These are phyloP conservation scores for Glutinoglossum americanum DNA, from an alignment of 495 filamentous ascomycete genomes.

Conservation along the genomic window DNA sequence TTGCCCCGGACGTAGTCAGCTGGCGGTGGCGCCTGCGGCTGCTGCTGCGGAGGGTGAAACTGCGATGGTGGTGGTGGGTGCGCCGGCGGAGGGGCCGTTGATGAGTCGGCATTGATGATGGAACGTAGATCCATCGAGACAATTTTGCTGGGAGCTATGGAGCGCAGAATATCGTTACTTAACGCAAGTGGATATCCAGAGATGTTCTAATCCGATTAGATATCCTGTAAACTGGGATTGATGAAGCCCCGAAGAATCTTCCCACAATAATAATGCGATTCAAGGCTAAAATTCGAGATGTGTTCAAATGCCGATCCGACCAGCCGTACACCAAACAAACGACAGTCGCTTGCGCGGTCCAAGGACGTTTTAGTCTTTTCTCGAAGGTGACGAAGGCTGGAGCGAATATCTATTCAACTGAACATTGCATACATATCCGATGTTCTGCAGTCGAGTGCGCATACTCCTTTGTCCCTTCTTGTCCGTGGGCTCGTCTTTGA, in stretches of 20 bases:
- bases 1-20: background rate
- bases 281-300: background rate
- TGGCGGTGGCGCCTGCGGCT: background rate
- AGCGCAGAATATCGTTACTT: background rate
- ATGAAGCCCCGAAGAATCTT: background rate
- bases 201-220: background rate
- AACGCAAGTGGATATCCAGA: background rate
- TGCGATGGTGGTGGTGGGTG: slow-evolving; percentile 11
- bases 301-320: slow-evolving; percentile 1
- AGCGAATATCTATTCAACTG: background rate
- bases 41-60: background rate
- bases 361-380: background rate
- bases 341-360: background rate
- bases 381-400: background rate
- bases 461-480: background rate
- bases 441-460: background rate
- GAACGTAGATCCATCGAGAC: slow-evolving; percentile 32
- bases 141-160: background rate
- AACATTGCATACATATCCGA: background rate
- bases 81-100: slow-evolving; percentile 11
- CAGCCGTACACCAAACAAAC: slow-evolving; percentile 1
- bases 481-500: background rate
- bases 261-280: background rate
- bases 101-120: slow-evolving; percentile 30
- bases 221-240: background rate